Conservation (phyloP, 225 moss, liverwort and hornwort species). For the Sphagnum tenellum region DNA sequence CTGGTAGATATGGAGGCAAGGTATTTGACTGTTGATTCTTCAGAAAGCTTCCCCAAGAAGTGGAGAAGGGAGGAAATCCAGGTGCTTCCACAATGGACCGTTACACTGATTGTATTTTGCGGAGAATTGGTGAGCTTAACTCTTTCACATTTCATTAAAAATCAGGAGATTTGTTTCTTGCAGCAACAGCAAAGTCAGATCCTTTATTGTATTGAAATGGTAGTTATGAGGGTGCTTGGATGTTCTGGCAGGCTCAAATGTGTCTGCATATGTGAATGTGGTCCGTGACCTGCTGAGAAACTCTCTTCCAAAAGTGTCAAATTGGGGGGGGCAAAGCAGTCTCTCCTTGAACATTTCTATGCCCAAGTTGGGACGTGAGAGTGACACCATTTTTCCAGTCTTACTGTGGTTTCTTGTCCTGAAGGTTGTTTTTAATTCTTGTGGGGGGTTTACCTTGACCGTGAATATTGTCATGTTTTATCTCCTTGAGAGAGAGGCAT, state of each 20-base stretch:
- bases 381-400: constrained; percentile 3
- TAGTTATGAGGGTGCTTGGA: neutral
- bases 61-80: constrained; percentile 80
- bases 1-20: constrained; percentile 96
- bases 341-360: constrained; percentile 47
- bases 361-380: constrained; percentile 57
- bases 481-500: neutral
- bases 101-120: constrained; percentile 79
- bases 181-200: too few species aligned
- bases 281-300: constrained; percentile 33
- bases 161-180: neutral
- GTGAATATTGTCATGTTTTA: neutral
- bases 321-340: constrained; percentile 48
- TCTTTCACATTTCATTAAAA: neutral
- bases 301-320: constrained; percentile 58
- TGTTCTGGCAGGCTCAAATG: constrained; percentile 32
- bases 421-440: neutral
- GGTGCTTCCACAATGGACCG: constrained; percentile 64
- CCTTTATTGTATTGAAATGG: neutral
- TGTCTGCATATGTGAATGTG: constrained; percentile 52
- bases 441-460: neutral
- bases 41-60: constrained; percentile 91
- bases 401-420: neutral
- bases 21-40: constrained; percentile 95
- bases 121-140: constrained; percentile 64